Base-by-base conservation (phyloP, 108 stramenopile genomes). In the Discostella pseudostelligera region DNA sequence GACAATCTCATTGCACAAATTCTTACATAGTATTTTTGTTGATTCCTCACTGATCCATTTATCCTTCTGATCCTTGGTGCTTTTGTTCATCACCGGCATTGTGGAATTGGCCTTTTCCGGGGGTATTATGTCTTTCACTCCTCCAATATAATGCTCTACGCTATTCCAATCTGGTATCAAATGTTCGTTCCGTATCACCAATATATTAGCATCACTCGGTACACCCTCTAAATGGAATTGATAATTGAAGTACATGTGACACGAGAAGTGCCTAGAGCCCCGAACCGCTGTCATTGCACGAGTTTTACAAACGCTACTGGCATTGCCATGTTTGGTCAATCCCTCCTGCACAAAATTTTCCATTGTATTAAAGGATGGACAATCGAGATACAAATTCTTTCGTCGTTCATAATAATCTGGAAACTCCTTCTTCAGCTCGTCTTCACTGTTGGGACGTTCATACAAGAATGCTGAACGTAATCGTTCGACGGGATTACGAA, bases 191-290 rank as follows among this genome's bases (percentile, higher is more conserved):
- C 67, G 29, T 60, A 75, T 75, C 25, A 68, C 67, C 29, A 67
- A 59, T n/a, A 75, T 58, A 26, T 45, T 39, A 6, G 61, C 67
- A 49, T 51, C 62, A 13, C 28, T 20, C 17, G 61, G 66, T 2
- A 67, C 40, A 9, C 67, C 74, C 74, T 75, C 74, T 19, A 63
- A 63, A 42, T 75, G 67, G 62, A 75, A 75, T 32, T 75, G 74
- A 50, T 75, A 75, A 19, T 75, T 75, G 32, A 68, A 75, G 51
- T 62, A 75, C 39, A 56, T 49, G 56, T 71, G 70, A 57, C 70
- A 63, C 16, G 51, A 16, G 54, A 39, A 56, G 29, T 71, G 70
- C 28, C 43, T 36, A 6, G 40, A 37, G 4, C 70, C 70, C 44
- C 62, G 43, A 14, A 71, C 55, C 13, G 62, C 44, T 0, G 47